phyloP scores from a whole-genome alignment of 345 rosid genomes.

The Gynandropsis gynandra region DNA sequence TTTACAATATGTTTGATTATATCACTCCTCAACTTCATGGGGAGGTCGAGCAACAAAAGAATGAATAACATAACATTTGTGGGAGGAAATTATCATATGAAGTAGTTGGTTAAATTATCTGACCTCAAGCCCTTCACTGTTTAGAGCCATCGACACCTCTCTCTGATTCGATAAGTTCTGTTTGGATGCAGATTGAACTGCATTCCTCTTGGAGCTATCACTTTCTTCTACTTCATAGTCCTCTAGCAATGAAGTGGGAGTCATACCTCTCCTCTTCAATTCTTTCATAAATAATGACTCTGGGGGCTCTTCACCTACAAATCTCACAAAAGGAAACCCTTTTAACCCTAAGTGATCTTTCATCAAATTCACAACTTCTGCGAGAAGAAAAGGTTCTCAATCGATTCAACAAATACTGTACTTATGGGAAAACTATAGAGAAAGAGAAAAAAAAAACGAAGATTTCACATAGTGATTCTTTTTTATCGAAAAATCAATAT shows the following conservation, averaged over 20 bases:
- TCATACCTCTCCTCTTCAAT: constrained; percentile 84
- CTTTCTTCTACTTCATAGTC: constrained; percentile 51
- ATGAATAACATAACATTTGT: too few relatives aligned
- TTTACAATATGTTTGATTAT: too few relatives aligned
- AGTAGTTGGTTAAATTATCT: not conserved
- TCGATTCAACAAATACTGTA: too few relatives aligned
- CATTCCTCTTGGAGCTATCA: constrained; percentile 50
- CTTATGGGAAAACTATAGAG: too few relatives aligned
- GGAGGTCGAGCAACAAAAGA: too few relatives aligned
- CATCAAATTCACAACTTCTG: constrained; percentile 1
- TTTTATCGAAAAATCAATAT: too few relatives aligned
- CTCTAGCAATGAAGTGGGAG: constrained; percentile 77
- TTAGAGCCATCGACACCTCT: constrained; percentile 73
- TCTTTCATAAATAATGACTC: constrained; percentile 96
- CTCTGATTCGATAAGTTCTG: constrained; percentile 64
- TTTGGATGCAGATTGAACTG: constrained; percentile 54
- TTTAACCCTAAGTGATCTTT: not conserved
- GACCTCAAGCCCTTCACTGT: constrained; percentile 99
- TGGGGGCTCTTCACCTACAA: constrained; percentile 82
- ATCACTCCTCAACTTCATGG: too few relatives aligned
- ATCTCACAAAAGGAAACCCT: constrained; percentile 11
- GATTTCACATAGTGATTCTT: too few relatives aligned
- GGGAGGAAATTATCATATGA: too few relatives aligned
- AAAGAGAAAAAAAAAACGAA: too few relatives aligned
- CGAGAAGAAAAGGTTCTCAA: too few relatives aligned